A percentile compares a stretch with the other conserved stretches of the same genome.
Evolutionary conservation across 1,284 basidiomycete genomes (phyloP).

Genomic region (Schizophyllum commune): DNA sequence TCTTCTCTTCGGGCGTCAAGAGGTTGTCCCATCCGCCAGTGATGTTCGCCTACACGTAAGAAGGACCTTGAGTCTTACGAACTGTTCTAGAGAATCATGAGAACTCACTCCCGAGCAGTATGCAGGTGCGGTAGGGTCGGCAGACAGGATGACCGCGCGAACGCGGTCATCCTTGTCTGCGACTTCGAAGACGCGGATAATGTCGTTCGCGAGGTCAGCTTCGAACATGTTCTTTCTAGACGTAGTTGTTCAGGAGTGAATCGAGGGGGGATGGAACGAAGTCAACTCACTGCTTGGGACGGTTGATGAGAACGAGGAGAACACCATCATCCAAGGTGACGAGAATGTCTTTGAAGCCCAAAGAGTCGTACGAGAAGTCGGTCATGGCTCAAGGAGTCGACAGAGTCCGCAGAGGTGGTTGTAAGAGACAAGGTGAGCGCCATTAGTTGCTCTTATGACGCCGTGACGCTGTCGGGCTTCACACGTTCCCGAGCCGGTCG

Average conservation of each 20-base stretch:
- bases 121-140: constrained; percentile 41
- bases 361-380: constrained; percentile 27
- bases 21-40: constrained; percentile 33
- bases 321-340: constrained; percentile 34
- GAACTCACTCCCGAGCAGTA: constrained; percentile 45
- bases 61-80: background rate
- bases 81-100: background rate
- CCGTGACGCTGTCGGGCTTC: background rate
- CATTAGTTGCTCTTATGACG: background rate
- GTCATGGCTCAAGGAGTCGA: constrained; percentile 18
- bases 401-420: background rate
- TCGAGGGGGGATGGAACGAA: background rate
- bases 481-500: background rate
- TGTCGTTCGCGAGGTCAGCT: constrained; percentile 25
- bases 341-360: constrained; percentile 33
- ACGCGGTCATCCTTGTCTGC: constrained; percentile 46
- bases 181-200: constrained; percentile 35
- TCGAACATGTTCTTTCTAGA: constrained; percentile 40
- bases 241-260: background rate
- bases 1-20: constrained; percentile 29
- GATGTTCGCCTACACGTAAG: constrained; percentile 35
- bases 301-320: constrained; percentile 34
- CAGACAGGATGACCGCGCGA: constrained; percentile 41
- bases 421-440: background rate
- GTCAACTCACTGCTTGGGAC: constrained; percentile 34